Evolutionary conservation across 2,329 filamentous ascomycete genomes (phyloP), one percentile per base, ranked within the genome.

Genomic region (Aotearoamyces nothofagi): DNA sequence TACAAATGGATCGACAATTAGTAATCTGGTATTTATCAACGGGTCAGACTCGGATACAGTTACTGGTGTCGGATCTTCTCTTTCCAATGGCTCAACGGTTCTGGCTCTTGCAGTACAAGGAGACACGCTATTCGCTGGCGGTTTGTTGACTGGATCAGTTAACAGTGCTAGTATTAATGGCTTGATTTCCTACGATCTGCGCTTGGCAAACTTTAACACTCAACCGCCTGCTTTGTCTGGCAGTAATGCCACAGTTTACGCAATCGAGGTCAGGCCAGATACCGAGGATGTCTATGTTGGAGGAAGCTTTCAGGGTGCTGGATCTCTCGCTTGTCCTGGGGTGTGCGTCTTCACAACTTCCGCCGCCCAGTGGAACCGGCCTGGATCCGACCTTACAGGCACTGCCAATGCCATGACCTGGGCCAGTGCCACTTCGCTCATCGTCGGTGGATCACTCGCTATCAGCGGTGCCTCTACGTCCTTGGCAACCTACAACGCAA

Each of bases 11-110:
- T 72, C 76, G 3, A 62, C 64, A 4, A 63, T 94, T 35, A 63
- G 83, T 39, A 96, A 94, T 43, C 58, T 98, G 10, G 61, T 78
- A 20, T 69, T 98, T 38, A 70, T 96, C 36, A 80, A 94, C 50
- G 76, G 77, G 24, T 68, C 71, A n/a, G 61, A 80, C 35, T 61
- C 61, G 14, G 60, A 78, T 40, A 58, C 60, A 3, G 61, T 92
- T 10, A 74, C 64, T 15, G 87, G 87, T 7, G 59, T 94, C 27
- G 64, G 66, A 3, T 57, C 66, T 2, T 70, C 67, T 9, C 53
- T 93, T 25, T 67, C 77, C 9, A 57, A 64, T 5, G 73, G 78
- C 42, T 92, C 87, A 0, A 78, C 73, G 0, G 78, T 96, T 48
- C 54, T 75, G 15, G 62, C 84, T 2, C 56, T 96, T 36, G 75